Evolutionary conservation across 257 asterid genomes (phyloP).

Genomic region (Ilex aquifolium): DNA sequence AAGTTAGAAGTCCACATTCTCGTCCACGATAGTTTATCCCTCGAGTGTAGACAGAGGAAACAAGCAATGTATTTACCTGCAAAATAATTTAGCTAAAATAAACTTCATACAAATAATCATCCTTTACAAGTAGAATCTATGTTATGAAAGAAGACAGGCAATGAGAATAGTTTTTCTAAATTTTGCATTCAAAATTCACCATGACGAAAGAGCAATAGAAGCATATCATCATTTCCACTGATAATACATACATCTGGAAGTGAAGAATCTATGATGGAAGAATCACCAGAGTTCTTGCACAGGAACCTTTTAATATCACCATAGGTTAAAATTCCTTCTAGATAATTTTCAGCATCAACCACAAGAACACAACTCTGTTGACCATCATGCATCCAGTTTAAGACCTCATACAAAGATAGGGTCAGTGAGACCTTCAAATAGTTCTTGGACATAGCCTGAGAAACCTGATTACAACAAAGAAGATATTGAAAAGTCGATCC

Average conservation of each 20-base stretch:
- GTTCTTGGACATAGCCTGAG: constrained; percentile 68
- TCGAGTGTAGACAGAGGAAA: constrained; percentile 77
- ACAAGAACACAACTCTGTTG: constrained; percentile 66
- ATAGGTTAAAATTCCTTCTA: constrained; percentile 84
- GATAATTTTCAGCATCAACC: constrained; percentile 57
- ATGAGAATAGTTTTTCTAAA: background rate
- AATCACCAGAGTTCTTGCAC: constrained; percentile 34
- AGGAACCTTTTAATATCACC: constrained; percentile 70
- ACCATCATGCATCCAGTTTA: constrained; percentile 62
- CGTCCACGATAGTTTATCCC: constrained; percentile 71
- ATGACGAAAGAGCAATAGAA: constrained; percentile 1
- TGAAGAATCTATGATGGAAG: constrained; percentile 36
- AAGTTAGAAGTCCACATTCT: constrained; percentile 69
- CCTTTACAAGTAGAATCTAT: background rate
- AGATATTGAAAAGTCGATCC: background rate
- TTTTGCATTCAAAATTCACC: background rate
- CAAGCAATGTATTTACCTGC: constrained; percentile 54
- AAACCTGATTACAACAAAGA: constrained; percentile 53
- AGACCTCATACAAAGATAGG: constrained; percentile 68
- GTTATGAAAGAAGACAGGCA: background rate
- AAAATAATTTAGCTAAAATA: constrained; percentile 1
- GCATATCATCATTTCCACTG: constrained; percentile 5
- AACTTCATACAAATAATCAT: too few relatives aligned
- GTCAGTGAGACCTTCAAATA: constrained; percentile 51
- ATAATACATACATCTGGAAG: constrained; percentile 45